phyloP scores from a whole-genome alignment of 768 basidiomycete genomes.

The Lactarius hatsudake region DNA sequence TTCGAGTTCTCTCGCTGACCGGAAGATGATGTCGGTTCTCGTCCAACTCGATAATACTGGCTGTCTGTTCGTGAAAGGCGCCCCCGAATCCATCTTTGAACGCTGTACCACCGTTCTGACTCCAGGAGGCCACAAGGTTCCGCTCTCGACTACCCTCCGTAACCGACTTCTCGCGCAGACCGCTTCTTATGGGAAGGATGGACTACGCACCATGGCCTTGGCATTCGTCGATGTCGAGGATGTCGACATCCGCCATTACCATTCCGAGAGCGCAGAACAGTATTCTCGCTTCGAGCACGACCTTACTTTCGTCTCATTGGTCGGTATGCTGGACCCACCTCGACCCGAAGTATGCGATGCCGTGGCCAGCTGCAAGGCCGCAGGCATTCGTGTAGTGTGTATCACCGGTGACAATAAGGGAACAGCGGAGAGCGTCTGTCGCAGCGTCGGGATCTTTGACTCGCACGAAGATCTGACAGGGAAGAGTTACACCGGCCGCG shows the following conservation, averaged over 20 bases:
- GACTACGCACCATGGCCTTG: constrained; percentile 88
- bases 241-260: constrained; percentile 77
- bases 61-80: constrained; percentile 92
- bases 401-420: constrained; percentile 98
- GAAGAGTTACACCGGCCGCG: constrained; percentile 93
- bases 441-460: constrained; percentile 92
- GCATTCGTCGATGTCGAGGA: constrained; percentile 82
- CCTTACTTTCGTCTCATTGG: constrained; percentile 91
- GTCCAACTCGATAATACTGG: constrained; percentile 65
- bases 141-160: constrained; percentile 63
- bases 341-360: constrained; percentile 88
- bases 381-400: constrained; percentile 93
- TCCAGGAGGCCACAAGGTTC: constrained; percentile 53
- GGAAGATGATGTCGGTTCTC: constrained; percentile 99
- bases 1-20: constrained; percentile 98
- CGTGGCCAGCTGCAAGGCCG: constrained; percentile 85
- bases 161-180: constrained; percentile 61
- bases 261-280: constrained; percentile 71
- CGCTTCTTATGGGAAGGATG: constrained; percentile 69
- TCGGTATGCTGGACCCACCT: constrained; percentile 97
- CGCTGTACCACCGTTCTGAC: constrained; percentile 75
- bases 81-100: constrained; percentile 92
- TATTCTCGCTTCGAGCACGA: constrained; percentile 90
- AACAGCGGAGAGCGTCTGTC: constrained; percentile 95
- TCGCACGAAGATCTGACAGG: constrained; percentile 85